phyloP scores from a whole-genome alignment of 805 yeast species.

The Yarrowia alimentaria region DNA sequence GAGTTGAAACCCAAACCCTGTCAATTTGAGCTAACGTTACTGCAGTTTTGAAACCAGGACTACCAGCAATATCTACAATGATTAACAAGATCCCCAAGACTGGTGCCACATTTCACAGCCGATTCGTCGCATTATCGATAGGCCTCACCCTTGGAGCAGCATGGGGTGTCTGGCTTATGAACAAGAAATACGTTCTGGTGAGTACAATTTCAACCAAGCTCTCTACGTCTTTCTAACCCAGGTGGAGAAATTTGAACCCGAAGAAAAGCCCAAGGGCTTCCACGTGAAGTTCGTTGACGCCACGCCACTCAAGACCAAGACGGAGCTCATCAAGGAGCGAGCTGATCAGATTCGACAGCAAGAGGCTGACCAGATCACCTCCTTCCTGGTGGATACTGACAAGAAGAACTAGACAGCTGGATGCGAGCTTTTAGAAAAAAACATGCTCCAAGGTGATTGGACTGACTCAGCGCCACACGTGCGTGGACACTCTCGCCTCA shows the following conservation, averaged over 20 bases:
- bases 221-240: conserved; percentile 9
- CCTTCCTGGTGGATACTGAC: conserved; percentile 8
- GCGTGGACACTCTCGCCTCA: no score
- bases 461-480: no score
- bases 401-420: neutral
- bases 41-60: no score
- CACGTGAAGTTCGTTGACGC: conserved; percentile 9
- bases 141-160: conserved; percentile 9
- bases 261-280: conserved; percentile 3
- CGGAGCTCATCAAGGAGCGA: neutral
- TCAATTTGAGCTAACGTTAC: no score
- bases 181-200: conserved; percentile 8
- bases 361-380: conserved; percentile 18
- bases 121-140: conserved; percentile 11
- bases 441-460: no score
- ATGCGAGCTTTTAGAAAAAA: no score
- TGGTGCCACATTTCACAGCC: conserved; percentile 12
- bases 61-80: no score
- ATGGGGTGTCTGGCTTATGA: conserved; percentile 27
- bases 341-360: conserved; percentile 7
- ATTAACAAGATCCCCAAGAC: conserved; percentile 1
- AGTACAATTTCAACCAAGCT: no score
- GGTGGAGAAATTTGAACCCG: conserved; percentile 16
- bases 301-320: conserved; percentile 7
- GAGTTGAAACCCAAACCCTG: conserved; percentile 7